Evolutionary conservation across 495 filamentous ascomycete species (phyloP), one percentile per base, ranked within the genome.

Genomic region (Oleoguttula mirabilis): DNA sequence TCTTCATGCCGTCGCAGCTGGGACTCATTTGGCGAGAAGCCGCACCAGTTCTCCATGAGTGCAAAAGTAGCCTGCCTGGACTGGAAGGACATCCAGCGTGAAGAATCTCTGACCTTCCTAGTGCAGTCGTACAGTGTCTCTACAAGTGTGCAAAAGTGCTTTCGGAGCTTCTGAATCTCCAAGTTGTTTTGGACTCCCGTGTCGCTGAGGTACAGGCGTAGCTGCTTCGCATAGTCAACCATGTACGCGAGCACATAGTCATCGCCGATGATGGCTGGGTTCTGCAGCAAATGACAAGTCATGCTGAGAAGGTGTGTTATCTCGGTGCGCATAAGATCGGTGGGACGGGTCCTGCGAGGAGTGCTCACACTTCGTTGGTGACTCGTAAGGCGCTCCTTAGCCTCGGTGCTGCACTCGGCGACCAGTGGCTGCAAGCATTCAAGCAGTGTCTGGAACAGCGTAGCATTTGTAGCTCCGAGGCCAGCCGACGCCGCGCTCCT

Each of bases 11-110:
- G 76, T 12, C 77, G 74, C 25, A 93, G 84, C 43, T 87, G 81
- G 23, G 65, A 62, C 55, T 88, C 87, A 58, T 95, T 94, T 4
- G 90, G 85, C 0, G 90, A 93, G 59, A 90, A 92, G 0, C 92
- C 90, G 63, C 92, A 96, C 90, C 90, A 98, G 42, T 96, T 88
- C 58, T 96, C 88, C 87, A 98, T 96, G 23, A 96, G 62, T 4
- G 88, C 79, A 56, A 96, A 98, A 4, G 87, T 77, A 8, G 90
- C 94, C 55, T 94, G 88, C 19, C 90, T 69, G 0, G 86, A 81
- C 57, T 95, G 90, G 48, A 98, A 98, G 0, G 92, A 83, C 68
- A 98, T 88, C 84, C 87, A 96, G 16, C 83, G 72, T 1, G 82
- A 77, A 3, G 87, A 80, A 50, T 94, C 84, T 48, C 77, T 79